Conservation (phyloP, 2,329 filamentous ascomycete genomes). For the Metarhizium guizhouense region DNA sequence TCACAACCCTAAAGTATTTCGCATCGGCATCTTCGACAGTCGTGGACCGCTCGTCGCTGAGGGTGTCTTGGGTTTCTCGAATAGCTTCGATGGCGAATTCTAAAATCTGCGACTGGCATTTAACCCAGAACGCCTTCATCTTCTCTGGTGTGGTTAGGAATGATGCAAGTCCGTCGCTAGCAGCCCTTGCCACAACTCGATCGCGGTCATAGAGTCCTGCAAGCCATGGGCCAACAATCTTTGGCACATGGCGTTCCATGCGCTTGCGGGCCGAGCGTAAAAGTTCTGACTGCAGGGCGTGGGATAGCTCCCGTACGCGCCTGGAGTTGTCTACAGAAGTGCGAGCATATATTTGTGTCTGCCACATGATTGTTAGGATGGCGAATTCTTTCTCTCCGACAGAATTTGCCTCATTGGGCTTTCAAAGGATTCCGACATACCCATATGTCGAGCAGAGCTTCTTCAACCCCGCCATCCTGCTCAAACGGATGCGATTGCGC, state of each 20-base stretch:
- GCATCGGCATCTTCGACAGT: conserved; percentile 76
- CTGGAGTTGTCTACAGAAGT: conserved; percentile 84
- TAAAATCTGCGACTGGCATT: conserved; percentile 72
- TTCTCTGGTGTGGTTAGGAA: conserved; percentile 80
- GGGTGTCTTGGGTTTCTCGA: conserved; percentile 67
- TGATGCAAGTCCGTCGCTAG: conserved; percentile 62
- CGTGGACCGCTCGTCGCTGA: conserved; percentile 84
- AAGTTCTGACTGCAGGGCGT: conserved; percentile 59
- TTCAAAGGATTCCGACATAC: conserved; percentile 32
- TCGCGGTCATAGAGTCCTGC: conserved; percentile 84
- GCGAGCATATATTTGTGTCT: conserved; percentile 82
- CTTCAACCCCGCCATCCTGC: conserved; percentile 58
- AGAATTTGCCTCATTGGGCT: not conserved
- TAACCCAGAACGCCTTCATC: conserved; percentile 63
- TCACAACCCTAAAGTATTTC: conserved; percentile 72
- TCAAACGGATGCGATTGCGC: conserved; percentile 46
- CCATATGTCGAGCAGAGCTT: conserved; percentile 82
- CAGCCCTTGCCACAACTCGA: conserved; percentile 64
- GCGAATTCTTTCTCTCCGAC: not conserved
- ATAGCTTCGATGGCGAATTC: conserved; percentile 75
- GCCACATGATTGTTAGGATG: conserved; percentile 9
- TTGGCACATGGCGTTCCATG: conserved; percentile 70
- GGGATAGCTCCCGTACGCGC: conserved; percentile 78
- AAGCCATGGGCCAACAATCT: conserved; percentile 81
- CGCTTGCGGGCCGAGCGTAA: conserved; percentile 64